Percentiles rank a stretch among this genome's conserved stretches.
These are phyloP conservation scores for Phytophthora pini DNA, from an alignment of 352 stramenopile genomes.

Conservation along the genomic window DNA sequence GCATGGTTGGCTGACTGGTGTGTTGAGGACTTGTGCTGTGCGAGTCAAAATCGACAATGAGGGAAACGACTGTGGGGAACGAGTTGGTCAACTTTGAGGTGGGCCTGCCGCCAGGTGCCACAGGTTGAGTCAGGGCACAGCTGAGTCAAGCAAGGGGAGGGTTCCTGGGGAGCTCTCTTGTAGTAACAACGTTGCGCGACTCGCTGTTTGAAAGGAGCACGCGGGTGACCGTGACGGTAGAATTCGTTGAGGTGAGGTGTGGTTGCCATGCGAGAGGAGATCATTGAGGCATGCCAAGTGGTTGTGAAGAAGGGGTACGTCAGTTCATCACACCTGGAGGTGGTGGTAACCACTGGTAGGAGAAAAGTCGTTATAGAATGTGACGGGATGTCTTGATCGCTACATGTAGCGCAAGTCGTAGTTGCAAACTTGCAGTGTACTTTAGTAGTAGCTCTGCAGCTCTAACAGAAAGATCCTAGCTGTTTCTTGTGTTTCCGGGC, in stretches of 20 bases:
- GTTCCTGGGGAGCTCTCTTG: background rate
- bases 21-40: slow-evolving; percentile 7
- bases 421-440: no score
- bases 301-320: slow-evolving; percentile 7
- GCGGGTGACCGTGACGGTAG: background rate
- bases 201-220: background rate
- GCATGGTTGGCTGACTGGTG: slow-evolving; percentile 14
- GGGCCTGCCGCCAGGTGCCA: background rate
- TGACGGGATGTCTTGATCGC: no score
- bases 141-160: background rate
- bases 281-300: slow-evolving; percentile 11
- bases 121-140: slow-evolving; percentile 4
- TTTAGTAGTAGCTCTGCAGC: no score
- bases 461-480: no score
- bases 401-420: no score
- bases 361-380: no score
- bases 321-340: no score
- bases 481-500: no score
- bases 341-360: no score
- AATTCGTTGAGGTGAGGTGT: slow-evolving; percentile 8
- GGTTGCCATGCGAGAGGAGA: slow-evolving; percentile 2
- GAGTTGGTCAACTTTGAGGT: background rate
- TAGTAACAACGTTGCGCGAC: background rate
- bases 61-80: background rate
- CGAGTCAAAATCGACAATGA: slow-evolving; percentile 18